phyloP scores from a whole-genome alignment of 2,329 filamentous ascomycete genomes.

The Tothia fuscella region DNA sequence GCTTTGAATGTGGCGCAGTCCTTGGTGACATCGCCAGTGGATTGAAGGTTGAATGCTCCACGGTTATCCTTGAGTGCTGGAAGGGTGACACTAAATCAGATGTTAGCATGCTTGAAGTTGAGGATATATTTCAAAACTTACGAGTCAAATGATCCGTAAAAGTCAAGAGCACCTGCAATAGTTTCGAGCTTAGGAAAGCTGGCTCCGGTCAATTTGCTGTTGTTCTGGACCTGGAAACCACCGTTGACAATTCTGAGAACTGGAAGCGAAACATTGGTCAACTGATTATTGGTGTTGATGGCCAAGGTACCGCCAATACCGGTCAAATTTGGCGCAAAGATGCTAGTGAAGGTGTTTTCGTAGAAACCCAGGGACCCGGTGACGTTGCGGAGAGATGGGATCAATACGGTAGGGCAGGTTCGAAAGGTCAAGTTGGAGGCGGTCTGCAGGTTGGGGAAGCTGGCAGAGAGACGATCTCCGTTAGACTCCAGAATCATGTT shows the following conservation, averaged over 20 bases:
- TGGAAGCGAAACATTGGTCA: conserved; percentile 67
- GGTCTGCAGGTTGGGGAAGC: conserved; percentile 65
- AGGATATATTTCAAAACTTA: conserved; percentile 39
- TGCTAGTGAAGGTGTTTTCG: conserved; percentile 56
- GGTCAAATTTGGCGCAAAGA: conserved; percentile 60
- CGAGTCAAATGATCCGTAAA: conserved; percentile 74
- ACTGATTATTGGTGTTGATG: conserved; percentile 43
- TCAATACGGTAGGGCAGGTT: conserved; percentile 62
- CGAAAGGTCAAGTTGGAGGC: conserved; percentile 72
- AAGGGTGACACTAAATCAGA: conserved; percentile 50
- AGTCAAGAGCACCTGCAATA: conserved; percentile 68
- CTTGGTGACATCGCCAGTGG: conserved; percentile 27
- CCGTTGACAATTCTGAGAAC: conserved; percentile 56
- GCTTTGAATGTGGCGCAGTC: conserved; percentile 31
- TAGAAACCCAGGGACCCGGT: conserved; percentile 76
- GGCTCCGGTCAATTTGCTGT: conserved; percentile 59
- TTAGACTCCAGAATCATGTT: conserved; percentile 69
- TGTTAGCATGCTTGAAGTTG: background rate
- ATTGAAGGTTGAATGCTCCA: conserved; percentile 40
- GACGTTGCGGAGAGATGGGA: conserved; percentile 61
- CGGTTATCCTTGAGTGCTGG: conserved; percentile 39
- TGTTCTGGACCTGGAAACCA: conserved; percentile 81
- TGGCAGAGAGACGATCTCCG: conserved; percentile 56
- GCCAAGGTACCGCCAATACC: conserved; percentile 46
- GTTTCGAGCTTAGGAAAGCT: conserved; percentile 55